Conservation (phyloP, 2,329 filamentous ascomycete genomes). For the Pseudogymnoascus sp. region DNA sequence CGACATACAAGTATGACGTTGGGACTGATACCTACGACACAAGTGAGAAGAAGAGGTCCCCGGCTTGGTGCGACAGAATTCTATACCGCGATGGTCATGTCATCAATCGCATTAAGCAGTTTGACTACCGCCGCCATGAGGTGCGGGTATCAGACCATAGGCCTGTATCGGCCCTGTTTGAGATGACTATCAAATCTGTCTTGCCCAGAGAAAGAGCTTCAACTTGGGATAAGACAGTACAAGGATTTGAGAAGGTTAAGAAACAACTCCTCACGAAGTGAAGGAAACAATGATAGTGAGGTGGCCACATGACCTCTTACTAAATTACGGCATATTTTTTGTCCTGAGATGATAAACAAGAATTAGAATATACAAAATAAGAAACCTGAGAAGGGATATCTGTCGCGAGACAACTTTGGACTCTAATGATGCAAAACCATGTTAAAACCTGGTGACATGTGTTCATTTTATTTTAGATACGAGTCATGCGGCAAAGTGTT, state of each 20-base stretch:
- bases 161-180: slow-evolving; percentile 80
- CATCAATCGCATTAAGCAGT: slow-evolving; percentile 72
- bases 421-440: neutral
- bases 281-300: neutral
- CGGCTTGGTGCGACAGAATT: slow-evolving; percentile 92
- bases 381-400: neutral
- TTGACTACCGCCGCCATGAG: slow-evolving; percentile 83
- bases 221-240: slow-evolving; percentile 64
- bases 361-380: neutral
- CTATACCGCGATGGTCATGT: slow-evolving; percentile 77
- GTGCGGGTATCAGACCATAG: slow-evolving; percentile 86
- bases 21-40: slow-evolving; percentile 90
- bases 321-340: neutral
- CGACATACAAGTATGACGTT: slow-evolving; percentile 98
- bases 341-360: neutral
- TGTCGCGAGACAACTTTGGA: neutral
- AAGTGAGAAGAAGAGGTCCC: slow-evolving; percentile 86
- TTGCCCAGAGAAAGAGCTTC: slow-evolving; percentile 54
- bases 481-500: neutral
- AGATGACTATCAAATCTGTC: slow-evolving; percentile 75
- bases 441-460: neutral
- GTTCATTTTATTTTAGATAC: neutral
- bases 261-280: slow-evolving; percentile 26
- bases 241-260: slow-evolving; percentile 65
- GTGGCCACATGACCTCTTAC: neutral